These are phyloP conservation scores for Apiotrichum siamense DNA, from an alignment of 1,284 basidiomycete genomes.

Conservation along the genomic window DNA sequence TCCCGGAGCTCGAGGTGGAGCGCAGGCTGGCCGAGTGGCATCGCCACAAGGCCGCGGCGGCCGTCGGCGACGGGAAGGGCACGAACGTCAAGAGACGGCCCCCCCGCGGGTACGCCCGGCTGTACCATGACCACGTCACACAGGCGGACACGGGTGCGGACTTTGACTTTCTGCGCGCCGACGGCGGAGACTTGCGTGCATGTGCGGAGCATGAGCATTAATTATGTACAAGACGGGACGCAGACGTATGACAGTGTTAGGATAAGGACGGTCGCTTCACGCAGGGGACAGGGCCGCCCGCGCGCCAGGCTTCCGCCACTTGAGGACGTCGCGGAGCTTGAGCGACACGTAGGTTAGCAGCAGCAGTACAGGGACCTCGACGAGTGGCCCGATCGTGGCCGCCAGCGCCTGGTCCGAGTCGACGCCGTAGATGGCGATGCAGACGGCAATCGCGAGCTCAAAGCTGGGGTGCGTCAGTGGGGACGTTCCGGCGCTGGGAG, in stretches of 20 bases:
- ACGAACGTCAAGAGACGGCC: constrained; percentile 3
- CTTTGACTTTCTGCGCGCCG: constrained; percentile 34
- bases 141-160: constrained; percentile 40
- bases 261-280: too few species aligned
- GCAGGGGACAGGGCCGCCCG: too few species aligned
- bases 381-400: constrained; percentile 65
- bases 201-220: not conserved
- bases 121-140: constrained; percentile 34
- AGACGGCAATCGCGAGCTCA: constrained; percentile 77
- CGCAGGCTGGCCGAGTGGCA: constrained; percentile 23
- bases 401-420: constrained; percentile 68
- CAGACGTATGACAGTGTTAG: too few species aligned
- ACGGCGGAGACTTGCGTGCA: not conserved
- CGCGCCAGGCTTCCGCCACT: constrained; percentile 52
- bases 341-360: constrained; percentile 65
- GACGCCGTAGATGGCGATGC: constrained; percentile 70
- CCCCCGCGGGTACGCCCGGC: constrained; percentile 32
- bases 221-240: too few species aligned
- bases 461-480: constrained; percentile 9
- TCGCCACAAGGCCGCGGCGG: too few species aligned
- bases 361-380: constrained; percentile 71
- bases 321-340: constrained; percentile 46
- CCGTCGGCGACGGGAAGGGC: not conserved
- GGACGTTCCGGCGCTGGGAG: not conserved
- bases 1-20: constrained; percentile 26